These are phyloP conservation scores for Hordeum vulgare DNA, from an alignment of 176 grass and related monocot genomes.

Conservation along the genomic window DNA sequence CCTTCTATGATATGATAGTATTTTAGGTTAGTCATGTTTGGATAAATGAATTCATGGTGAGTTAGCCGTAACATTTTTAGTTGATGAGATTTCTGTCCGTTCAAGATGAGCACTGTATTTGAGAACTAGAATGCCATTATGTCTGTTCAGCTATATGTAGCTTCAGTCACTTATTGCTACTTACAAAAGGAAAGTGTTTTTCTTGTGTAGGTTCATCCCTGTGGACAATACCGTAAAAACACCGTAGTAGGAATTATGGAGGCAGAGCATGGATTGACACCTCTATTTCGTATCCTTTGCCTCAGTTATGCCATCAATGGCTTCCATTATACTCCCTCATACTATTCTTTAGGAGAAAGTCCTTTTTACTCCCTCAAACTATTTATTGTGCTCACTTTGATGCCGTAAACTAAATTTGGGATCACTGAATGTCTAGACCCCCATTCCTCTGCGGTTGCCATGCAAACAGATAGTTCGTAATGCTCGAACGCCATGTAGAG, in stretches of 20 bases:
- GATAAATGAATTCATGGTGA: not conserved
- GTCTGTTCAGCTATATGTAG: conserved; percentile 4
- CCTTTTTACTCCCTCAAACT: not conserved
- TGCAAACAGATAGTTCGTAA: not conserved
- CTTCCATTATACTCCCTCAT: not conserved
- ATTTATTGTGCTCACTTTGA: not conserved
- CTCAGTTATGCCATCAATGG: conserved; percentile 9
- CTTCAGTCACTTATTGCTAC: not conserved
- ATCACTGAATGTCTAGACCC: not conserved
- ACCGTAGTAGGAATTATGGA: conserved; percentile 90
- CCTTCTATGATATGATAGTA: not conserved
- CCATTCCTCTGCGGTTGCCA: not conserved
- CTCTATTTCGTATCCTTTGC: conserved; percentile 86
- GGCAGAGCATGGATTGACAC: conserved; percentile 71
- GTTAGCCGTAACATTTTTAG: not conserved
- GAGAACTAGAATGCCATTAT: not conserved
- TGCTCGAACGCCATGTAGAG: not conserved
- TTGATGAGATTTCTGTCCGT: not conserved
- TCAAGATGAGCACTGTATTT: not conserved
- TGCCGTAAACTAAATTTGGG: not conserved
- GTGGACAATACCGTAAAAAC: conserved; percentile 95
- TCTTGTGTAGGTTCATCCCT: conserved; percentile 81
- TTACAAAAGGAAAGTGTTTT: not conserved
- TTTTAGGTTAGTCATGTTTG: not conserved
- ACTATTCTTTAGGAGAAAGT: not conserved